Percentiles rank a stretch among this genome's conserved stretches.
Evolutionary conservation across 2,329 filamentous ascomycete genomes (phyloP).

Genomic region (Colletotrichum costaricense): DNA sequence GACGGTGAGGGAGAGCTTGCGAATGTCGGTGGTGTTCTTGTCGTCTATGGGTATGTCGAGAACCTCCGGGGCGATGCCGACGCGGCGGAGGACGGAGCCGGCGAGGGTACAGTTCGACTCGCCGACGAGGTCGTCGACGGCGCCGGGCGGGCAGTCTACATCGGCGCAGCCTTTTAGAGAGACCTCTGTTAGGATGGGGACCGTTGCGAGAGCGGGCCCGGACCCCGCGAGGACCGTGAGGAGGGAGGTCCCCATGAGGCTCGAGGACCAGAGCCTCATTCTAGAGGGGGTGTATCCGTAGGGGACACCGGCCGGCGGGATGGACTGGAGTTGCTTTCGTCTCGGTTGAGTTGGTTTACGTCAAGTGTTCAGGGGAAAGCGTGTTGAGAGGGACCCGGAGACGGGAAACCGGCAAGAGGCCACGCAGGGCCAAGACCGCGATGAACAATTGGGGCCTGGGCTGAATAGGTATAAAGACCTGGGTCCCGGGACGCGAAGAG

Average conservation of each 20-base stretch:
- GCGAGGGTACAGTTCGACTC: slow-evolving; percentile 35
- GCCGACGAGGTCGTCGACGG: slow-evolving; percentile 27
- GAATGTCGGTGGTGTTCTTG: slow-evolving; percentile 29
- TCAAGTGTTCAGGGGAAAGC: background rate
- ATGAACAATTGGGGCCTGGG: background rate
- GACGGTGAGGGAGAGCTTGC: slow-evolving; percentile 31
- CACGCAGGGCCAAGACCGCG: background rate
- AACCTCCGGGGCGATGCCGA: slow-evolving; percentile 33
- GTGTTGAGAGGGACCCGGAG: background rate
- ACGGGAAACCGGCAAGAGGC: background rate
- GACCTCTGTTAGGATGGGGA: slow-evolving; percentile 34
- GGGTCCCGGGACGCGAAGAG: background rate
- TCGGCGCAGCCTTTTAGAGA: slow-evolving; percentile 29
- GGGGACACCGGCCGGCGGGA: background rate
- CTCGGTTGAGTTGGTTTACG: background rate
- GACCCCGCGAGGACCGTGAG: slow-evolving; percentile 32
- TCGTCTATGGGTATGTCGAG: slow-evolving; percentile 33
- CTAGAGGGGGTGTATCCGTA: background rate
- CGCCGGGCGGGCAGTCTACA: slow-evolving; percentile 26
- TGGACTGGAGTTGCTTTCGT: background rate
- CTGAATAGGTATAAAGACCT: background rate
- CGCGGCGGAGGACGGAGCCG: slow-evolving; percentile 32
- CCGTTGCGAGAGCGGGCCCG: slow-evolving; percentile 31
- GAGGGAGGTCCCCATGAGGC: slow-evolving; percentile 33
- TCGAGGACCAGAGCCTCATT: slow-evolving; percentile 22